Percentiles rank a stretch among this genome's conserved stretches.
phyloP scores from a whole-genome alignment of 331 rosid genomes.

The Acacia concinna region DNA sequence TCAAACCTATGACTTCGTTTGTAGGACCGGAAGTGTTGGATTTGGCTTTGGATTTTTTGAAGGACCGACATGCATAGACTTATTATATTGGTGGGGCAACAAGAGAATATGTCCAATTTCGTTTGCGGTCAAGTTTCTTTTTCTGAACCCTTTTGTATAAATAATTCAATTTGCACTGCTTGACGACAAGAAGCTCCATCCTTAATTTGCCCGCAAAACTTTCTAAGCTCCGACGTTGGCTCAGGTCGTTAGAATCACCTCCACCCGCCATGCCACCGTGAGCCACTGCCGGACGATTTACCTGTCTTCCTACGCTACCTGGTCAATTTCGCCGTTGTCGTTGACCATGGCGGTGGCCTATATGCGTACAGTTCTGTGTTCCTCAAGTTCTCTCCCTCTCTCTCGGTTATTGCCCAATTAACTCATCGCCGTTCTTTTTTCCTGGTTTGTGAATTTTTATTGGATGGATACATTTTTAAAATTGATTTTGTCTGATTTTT shows the following conservation, averaged over 20 bases:
- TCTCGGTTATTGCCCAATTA: neutral
- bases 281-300: neutral
- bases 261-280: conserved; percentile 2
- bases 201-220: neutral
- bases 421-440: neutral
- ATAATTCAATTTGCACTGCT: neutral
- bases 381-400: conserved; percentile 28
- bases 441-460: neutral
- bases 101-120: neutral
- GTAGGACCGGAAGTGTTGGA: neutral
- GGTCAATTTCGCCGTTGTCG: neutral
- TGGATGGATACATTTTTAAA: neutral
- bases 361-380: conserved; percentile 22
- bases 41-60: too few species aligned
- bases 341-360: conserved; percentile 24
- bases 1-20: neutral
- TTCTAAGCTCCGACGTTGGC: neutral
- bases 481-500: neutral
- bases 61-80: neutral
- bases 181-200: neutral
- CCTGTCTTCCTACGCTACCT: neutral
- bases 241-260: neutral
- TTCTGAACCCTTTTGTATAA: neutral
- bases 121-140: neutral
- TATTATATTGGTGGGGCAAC: neutral